Base-by-base conservation (phyloP, 2,329 filamentous ascomycete genomes). In the Cladosporium austrohemisphaericum region DNA sequence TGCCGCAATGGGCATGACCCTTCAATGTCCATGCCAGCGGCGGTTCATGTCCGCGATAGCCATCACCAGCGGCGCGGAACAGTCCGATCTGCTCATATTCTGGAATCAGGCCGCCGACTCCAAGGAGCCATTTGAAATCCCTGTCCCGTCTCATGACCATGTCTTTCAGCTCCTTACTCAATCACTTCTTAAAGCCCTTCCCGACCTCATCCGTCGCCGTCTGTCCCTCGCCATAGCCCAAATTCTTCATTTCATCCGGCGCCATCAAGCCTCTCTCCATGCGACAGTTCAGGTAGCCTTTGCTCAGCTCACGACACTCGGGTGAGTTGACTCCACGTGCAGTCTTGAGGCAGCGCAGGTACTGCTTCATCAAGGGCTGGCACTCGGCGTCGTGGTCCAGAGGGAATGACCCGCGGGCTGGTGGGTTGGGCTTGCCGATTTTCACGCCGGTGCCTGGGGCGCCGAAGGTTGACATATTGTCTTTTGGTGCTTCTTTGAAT, bases 201-300 rank as follows among this genome's bases (percentile, higher is more conserved):
- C 38, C 38, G 2, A 41, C 16, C 28, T 41, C 38, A 10, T 33
- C 29, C 23, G 40, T 38, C 22, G 23, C 35, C 22, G 31, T 52
- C 49, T 48, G 68, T 36, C 80, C 76, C 52, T 79, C 75, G 5
- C 75, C 72, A 60, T 95, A 93, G 0, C 93, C 93, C 32, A 98
- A 74, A 64, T 98, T 98, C 69, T 87, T 89, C 70, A 97, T 93
- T 52, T 95, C 88, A 64, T 98, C 93, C 59, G 81, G 88, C 6
- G 91, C 91, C 93, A 98, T 98, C 25, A 98, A 74, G 65, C 97
- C 96, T 59, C 84, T 82, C 60, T 97, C 92, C 93, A 98, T 98
- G 41, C 93, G 83, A 69, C 93, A 98, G 41, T 81, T 75, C 47
- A 98, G 75, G 68, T 98, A 98, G 23, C 82, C 79, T 72, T 96